Base-by-base conservation (phyloP, 192 early-diverging fungal species). In the Coemansia sp. region DNA sequence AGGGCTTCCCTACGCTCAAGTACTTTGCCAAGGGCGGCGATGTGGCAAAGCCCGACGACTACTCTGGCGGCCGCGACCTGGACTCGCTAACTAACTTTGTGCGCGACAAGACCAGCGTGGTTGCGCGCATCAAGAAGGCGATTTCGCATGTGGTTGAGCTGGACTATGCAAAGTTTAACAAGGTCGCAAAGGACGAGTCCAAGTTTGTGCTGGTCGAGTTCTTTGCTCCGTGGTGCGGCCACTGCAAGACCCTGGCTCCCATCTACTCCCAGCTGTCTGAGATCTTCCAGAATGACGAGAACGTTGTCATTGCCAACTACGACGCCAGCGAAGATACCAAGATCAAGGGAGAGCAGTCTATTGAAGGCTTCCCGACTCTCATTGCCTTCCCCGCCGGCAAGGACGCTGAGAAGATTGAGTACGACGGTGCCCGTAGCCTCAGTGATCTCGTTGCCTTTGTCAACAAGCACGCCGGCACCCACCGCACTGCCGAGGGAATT, bases 171-270 rank as follows among this genome's bases (percentile, higher is more conserved):
- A 86, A 83, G 51, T 99, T 99, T 81, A 87, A 94, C 56, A 68
- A 82, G 21, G 82, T 89, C 44, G 93, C 89, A 14, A 66, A 91
- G 42, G 85, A 90, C 59, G 74, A 87, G 40, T 66, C 82, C 63
- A 91, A 88, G 65, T 89, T 86, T 73, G 88, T 88, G 8, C 74
- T 99, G 64, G 95, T 97, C 31, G 91, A 94, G 75, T 97, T 97
- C 75, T 95, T 89, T 78, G 95, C 95, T 17, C 88, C 89, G 19
- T 96, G 92, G 91, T 95, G 91, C 70, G 93, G 92, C 9, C 92
- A 94, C 75, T 95, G 88, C 83, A 90, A 91, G 79, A 81, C 48
- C 14, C 68, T 84, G 82, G 93, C 93, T 31, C 94, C 94, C 12
- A 92, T 87, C 31, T 97, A 93, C 58, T 94, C 94, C 55, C 94